These are phyloP conservation scores for Monosporascus sp. DNA, from an alignment of 2,329 filamentous ascomycete genomes.

Conservation along the genomic window DNA sequence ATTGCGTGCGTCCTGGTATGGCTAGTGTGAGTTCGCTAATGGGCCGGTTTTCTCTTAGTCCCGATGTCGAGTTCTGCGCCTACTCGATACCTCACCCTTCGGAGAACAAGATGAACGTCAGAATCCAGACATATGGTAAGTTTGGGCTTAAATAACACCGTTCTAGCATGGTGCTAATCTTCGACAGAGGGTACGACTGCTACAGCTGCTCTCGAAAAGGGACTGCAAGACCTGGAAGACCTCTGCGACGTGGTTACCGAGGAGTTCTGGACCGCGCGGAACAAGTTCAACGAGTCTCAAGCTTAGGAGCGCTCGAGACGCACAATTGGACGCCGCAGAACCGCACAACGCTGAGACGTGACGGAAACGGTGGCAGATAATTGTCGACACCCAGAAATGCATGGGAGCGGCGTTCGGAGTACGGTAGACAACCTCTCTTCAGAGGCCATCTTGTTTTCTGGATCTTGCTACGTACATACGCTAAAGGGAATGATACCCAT, in stretches of 20 bases:
- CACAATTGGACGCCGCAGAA: slow-evolving; percentile 1
- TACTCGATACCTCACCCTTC: slow-evolving; percentile 97
- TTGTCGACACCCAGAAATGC: not conserved
- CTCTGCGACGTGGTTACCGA: slow-evolving; percentile 92
- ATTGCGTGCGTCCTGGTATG: not conserved
- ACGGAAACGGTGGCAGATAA: slow-evolving; percentile 2
- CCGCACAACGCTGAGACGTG: not conserved
- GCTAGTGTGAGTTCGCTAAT: slow-evolving; percentile 1
- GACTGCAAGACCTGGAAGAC: slow-evolving; percentile 80
- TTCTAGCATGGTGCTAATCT: not conserved
- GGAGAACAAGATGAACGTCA: slow-evolving; percentile 92
- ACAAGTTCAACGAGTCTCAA: slow-evolving; percentile 48
- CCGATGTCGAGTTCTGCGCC: slow-evolving; percentile 94
- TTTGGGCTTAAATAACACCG: slow-evolving; percentile 6
- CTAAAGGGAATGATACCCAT: slow-evolving; percentile 25
- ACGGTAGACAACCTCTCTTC: slow-evolving; percentile 18
- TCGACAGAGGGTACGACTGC: slow-evolving; percentile 69
- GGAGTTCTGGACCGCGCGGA: slow-evolving; percentile 70
- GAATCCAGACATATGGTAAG: slow-evolving; percentile 95
- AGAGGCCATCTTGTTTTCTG: slow-evolving; percentile 30
- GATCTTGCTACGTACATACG: slow-evolving; percentile 32
- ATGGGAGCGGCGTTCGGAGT: slow-evolving; percentile 26
- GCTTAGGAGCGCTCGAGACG: slow-evolving; percentile 6
- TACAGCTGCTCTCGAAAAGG: slow-evolving; percentile 83
- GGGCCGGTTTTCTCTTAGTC: slow-evolving; percentile 48